Evolutionary conservation across 768 basidiomycete species (phyloP).

Genomic region (Boletellus ananas): DNA sequence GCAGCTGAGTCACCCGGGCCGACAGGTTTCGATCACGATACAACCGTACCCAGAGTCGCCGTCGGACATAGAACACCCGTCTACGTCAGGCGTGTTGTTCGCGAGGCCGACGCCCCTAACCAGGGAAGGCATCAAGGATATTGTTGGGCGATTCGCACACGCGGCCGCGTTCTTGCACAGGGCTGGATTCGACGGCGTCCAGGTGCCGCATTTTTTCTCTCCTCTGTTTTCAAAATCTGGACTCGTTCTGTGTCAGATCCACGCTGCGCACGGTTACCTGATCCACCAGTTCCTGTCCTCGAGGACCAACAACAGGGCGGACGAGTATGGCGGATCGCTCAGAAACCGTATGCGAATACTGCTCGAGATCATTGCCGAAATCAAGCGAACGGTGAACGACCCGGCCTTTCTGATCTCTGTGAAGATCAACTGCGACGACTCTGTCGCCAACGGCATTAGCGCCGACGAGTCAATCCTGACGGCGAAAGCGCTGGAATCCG

Average conservation of each 20-base stretch:
- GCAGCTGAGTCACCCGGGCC: constrained; percentile 33
- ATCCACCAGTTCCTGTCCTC: constrained; percentile 47
- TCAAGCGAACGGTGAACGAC: constrained; percentile 36
- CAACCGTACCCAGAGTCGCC: constrained; percentile 34
- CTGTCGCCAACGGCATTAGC: constrained; percentile 26
- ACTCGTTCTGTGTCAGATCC: constrained; percentile 30
- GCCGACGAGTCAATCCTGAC: constrained; percentile 31
- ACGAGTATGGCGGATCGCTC: constrained; percentile 53
- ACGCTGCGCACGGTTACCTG: constrained; percentile 42
- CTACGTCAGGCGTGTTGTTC: constrained; percentile 31
- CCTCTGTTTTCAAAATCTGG: not conserved
- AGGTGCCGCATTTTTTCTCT: constrained; percentile 27
- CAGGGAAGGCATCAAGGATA: constrained; percentile 46
- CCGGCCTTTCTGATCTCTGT: constrained; percentile 31
- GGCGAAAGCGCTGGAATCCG: constrained; percentile 31
- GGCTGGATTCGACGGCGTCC: constrained; percentile 70
- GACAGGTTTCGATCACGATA: constrained; percentile 33
- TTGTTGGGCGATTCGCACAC: constrained; percentile 45
- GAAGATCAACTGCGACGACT: constrained; percentile 33
- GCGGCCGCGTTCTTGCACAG: constrained; percentile 50
- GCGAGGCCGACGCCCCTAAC: constrained; percentile 38
- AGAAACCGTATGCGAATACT: constrained; percentile 49
- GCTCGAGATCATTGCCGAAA: constrained; percentile 44
- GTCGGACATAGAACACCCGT: constrained; percentile 33
- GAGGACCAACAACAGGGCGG: constrained; percentile 45